These are phyloP conservation scores for Purpureocillium lavendulum DNA, from an alignment of 2,329 filamentous ascomycete species.

Conservation along the genomic window DNA sequence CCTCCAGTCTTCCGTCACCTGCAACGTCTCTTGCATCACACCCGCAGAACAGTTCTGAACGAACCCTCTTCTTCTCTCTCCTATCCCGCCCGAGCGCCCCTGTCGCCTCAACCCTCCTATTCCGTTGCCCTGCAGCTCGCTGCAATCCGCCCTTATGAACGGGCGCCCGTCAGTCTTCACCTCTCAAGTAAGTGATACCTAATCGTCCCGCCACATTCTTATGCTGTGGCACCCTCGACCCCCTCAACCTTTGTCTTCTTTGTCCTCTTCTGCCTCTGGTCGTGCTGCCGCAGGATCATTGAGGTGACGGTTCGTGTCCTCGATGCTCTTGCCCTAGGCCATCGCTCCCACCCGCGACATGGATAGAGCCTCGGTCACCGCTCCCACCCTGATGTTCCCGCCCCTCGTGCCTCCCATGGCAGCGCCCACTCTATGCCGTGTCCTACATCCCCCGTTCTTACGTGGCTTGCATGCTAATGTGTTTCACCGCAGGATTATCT, in stretches of 20 bases:
- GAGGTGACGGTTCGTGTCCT: background rate
- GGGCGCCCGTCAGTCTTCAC: conserved; percentile 77
- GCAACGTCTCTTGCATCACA: conserved; percentile 4
- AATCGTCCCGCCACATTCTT: conserved; percentile 13
- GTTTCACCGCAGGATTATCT: conserved; percentile 56
- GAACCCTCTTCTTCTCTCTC: background rate
- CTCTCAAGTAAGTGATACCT: conserved; percentile 57
- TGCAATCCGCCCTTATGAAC: conserved; percentile 68
- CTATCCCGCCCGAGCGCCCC: conserved; percentile 6
- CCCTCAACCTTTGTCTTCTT: background rate
- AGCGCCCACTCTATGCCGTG: no score
- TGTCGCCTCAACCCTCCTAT: conserved; percentile 5
- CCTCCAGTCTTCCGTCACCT: conserved; percentile 1
- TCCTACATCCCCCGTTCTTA: conserved; percentile 3
- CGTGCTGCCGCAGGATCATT: no score
- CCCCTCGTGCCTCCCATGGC: no score
- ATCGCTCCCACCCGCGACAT: no score
- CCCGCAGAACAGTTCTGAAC: background rate
- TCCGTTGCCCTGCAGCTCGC: conserved; percentile 21
- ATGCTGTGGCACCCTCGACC: background rate
- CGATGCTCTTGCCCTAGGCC: no score
- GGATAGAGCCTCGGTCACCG: no score
- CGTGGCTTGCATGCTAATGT: conserved; percentile 31
- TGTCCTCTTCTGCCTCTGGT: background rate
- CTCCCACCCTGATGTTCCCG: no score